phyloP scores from a whole-genome alignment of 106 monocot genomes.

The Alisma plantagoaquatica region DNA sequence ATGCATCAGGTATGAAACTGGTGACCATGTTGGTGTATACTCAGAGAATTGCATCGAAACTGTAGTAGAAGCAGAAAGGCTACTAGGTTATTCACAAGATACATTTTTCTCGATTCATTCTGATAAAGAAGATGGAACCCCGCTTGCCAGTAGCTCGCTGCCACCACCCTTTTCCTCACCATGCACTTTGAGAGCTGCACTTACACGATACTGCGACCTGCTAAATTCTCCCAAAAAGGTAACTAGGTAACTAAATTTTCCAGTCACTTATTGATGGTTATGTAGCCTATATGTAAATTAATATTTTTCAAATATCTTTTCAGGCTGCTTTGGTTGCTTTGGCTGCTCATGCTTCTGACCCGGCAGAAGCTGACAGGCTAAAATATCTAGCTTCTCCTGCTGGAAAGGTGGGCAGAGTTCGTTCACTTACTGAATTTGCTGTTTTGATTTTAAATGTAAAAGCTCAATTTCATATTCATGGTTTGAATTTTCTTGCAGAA shows the following conservation, averaged over 20 bases:
- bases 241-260: too few species aligned
- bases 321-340: constrained; percentile 86
- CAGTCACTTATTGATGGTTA: too few species aligned
- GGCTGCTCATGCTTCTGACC: constrained; percentile 90
- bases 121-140: constrained; percentile 86
- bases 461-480: too few species aligned
- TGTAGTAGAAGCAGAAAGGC: constrained; percentile 77
- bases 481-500: constrained; percentile 60
- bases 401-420: constrained; percentile 61
- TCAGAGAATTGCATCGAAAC: constrained; percentile 69
- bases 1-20: constrained; percentile 82
- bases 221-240: constrained; percentile 96
- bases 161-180: constrained; percentile 92
- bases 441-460: too few species aligned
- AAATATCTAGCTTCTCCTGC: constrained; percentile 80
- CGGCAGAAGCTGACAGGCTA: constrained; percentile 61
- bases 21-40: constrained; percentile 95
- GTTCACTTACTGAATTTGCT: background rate
- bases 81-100: constrained; percentile 54
- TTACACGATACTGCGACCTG: constrained; percentile 87
- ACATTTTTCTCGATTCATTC: constrained; percentile 89
- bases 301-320: constrained; percentile 3
- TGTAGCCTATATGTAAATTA: too few species aligned
- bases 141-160: constrained; percentile 40
- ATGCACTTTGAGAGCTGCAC: constrained; percentile 70